Percentiles rank a stretch among this genome's conserved stretches.
These are phyloP conservation scores for Capsella bursapastoris DNA, from an alignment of 345 rosid species.

Conservation along the genomic window DNA sequence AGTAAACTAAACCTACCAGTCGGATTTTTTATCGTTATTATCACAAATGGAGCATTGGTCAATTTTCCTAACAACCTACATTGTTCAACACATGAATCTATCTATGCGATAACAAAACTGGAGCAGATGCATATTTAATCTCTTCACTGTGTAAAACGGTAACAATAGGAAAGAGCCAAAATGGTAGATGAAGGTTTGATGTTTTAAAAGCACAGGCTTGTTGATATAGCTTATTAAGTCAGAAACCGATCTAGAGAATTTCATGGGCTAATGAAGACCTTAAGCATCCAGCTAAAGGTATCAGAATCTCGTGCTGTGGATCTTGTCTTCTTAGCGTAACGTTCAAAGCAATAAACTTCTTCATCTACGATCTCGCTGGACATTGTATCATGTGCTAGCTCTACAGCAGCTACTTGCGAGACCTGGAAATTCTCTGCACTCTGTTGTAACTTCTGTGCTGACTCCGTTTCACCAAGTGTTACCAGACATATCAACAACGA, in stretches of 20 bases:
- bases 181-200: conserved; percentile 25
- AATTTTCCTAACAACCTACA: background rate
- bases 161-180: background rate
- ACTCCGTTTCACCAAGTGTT: conserved; percentile 69
- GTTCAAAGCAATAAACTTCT: conserved; percentile 60
- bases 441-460: conserved; percentile 73
- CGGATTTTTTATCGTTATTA: background rate
- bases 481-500: conserved; percentile 75
- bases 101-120: conserved; percentile 9
- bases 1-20: background rate
- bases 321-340: conserved; percentile 51
- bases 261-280: conserved; percentile 66
- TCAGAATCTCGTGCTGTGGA: conserved; percentile 53
- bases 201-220: conserved; percentile 2
- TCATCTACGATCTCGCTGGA: conserved; percentile 63
- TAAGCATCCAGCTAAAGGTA: conserved; percentile 74
- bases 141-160: background rate
- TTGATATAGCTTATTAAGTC: conserved; percentile 13
- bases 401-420: conserved; percentile 77
- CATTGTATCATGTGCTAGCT: conserved; percentile 76
- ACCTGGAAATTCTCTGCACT: conserved; percentile 75
- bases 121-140: conserved; percentile 16
- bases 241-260: background rate
- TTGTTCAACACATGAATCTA: conserved; percentile 8
- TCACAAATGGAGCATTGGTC: background rate